Conservation (phyloP, 257 asterid species). For the Anisodus acutangulus region DNA sequence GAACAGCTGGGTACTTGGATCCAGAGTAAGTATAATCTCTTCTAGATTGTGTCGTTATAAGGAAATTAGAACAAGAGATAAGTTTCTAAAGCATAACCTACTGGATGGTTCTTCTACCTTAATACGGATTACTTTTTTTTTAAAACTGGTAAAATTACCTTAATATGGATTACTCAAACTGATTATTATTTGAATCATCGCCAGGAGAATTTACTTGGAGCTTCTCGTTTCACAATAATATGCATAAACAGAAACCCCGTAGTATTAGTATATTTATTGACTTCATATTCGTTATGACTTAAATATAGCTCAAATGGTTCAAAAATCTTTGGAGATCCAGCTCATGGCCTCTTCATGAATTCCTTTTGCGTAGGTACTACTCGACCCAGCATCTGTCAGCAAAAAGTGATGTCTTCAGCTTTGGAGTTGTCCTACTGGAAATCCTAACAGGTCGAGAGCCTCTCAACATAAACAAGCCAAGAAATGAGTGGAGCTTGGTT, state of each 20-base stretch:
- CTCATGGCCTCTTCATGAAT: conserved; percentile 27
- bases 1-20: conserved; percentile 92
- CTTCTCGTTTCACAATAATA: neutral
- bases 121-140: no score
- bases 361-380: conserved; percentile 55
- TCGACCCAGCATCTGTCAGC: conserved; percentile 80
- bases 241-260: neutral
- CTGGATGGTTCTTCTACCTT: neutral
- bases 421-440: conserved; percentile 73
- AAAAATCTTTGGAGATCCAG: conserved; percentile 10
- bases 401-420: conserved; percentile 91
- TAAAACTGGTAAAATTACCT: no score
- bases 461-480: conserved; percentile 75
- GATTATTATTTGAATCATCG: neutral
- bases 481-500: conserved; percentile 82
- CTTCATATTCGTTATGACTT: neutral
- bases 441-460: conserved; percentile 81
- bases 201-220: neutral
- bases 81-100: neutral
- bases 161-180: neutral
- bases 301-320: neutral
- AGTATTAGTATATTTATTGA: neutral
- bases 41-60: conserved; percentile 14
- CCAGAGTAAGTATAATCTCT: conserved; percentile 64
- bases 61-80: neutral